Percentiles rank a stretch among this genome's conserved stretches.
Conservation (phyloP, 305 asterid genomes). For the Andrographis paniculata region DNA sequence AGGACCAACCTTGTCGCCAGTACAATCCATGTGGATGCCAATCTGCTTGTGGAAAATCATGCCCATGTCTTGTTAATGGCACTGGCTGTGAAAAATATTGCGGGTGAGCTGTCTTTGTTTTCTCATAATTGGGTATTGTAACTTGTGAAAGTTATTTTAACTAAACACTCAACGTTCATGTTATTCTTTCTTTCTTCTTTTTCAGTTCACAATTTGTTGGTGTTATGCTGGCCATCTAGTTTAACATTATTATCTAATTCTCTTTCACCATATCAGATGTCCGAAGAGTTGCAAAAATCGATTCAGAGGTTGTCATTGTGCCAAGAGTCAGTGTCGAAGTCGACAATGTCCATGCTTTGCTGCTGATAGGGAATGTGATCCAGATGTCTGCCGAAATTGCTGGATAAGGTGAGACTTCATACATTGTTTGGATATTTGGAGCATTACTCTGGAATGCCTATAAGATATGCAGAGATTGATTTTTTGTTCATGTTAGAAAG, state of each 20-base stretch:
- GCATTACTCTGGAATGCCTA: no score
- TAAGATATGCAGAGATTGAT: background rate
- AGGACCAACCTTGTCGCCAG: constrained; percentile 88
- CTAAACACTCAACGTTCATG: background rate
- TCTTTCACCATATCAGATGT: constrained; percentile 45
- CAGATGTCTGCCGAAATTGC: constrained; percentile 96
- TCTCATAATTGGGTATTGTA: constrained; percentile 1
- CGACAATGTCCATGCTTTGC: constrained; percentile 99
- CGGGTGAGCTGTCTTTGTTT: constrained; percentile 54
- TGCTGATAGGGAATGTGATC: constrained; percentile 92
- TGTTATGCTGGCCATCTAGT: background rate
- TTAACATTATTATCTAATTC: background rate
- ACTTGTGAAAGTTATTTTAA: constrained; percentile 8
- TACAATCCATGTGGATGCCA: constrained; percentile 92
- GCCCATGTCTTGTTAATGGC: constrained; percentile 76
- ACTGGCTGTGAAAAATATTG: constrained; percentile 94
- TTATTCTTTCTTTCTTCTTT: background rate
- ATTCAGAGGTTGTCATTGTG: constrained; percentile 96
- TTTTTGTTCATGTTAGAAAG: background rate
- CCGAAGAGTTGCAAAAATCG: constrained; percentile 92
- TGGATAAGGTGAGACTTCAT: constrained; percentile 77
- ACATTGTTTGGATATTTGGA: no score
- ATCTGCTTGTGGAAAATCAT: constrained; percentile 86
- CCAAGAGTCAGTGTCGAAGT: constrained; percentile 97
- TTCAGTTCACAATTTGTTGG: background rate